Percentiles rank a stretch among this genome's conserved stretches.
Conservation (phyloP, 2,329 filamentous ascomycete species). For the Diaporthe aspalathi region DNA sequence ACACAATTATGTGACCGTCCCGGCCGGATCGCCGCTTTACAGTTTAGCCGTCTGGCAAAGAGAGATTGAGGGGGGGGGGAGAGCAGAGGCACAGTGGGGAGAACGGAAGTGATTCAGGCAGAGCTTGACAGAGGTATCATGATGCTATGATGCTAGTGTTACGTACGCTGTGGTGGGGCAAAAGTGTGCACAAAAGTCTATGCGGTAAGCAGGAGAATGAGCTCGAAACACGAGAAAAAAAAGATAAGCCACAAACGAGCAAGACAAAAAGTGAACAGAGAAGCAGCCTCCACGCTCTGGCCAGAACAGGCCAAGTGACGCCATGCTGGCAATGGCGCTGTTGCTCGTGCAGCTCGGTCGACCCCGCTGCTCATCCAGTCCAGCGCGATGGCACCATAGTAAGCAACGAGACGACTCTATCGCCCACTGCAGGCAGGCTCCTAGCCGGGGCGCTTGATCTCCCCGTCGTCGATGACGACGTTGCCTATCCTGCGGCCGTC, state of each 20-base stretch:
- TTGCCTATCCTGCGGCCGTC: slow-evolving; percentile 84
- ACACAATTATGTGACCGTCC: neutral
- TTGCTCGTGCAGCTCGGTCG: neutral
- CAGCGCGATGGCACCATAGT: neutral
- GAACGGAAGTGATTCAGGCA: neutral
- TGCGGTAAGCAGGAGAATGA: slow-evolving; percentile 4
- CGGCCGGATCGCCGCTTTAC: no score
- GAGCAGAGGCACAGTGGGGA: neutral
- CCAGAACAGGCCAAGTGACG: neutral
- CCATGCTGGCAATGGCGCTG: neutral
- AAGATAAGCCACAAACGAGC: no score
- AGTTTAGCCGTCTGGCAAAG: neutral
- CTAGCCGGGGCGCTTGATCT: slow-evolving; percentile 36
- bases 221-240: neutral
- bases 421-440: neutral
- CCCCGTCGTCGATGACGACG: slow-evolving; percentile 69
- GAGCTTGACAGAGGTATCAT: slow-evolving; percentile 9
- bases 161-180: neutral
- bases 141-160: slow-evolving; percentile 18
- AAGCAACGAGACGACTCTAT: no score
- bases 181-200: neutral
- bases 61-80: no score
- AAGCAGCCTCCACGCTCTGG: neutral
- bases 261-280: neutral
- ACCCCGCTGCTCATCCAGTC: neutral